Conservation (phyloP, 1,284 basidiomycete genomes). For the Cryptococcus sp. region DNA sequence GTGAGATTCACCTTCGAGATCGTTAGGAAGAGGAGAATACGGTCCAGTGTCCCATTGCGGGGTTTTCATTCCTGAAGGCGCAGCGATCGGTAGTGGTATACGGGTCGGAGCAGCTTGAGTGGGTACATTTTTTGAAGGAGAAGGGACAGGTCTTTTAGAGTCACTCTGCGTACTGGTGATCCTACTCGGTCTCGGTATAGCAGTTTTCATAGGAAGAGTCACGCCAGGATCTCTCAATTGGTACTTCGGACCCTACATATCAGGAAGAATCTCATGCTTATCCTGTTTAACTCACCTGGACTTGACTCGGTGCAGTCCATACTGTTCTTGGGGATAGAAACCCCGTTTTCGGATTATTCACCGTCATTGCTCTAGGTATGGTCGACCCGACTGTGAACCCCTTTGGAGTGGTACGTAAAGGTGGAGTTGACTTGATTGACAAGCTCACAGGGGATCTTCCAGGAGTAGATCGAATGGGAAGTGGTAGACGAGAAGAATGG, state of each 20-base stretch:
- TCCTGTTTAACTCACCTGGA: not conserved
- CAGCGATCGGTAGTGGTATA: not conserved
- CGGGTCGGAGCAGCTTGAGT: not conserved
- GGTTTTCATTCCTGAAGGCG: not conserved
- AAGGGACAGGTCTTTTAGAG: not conserved
- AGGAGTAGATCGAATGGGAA: not conserved
- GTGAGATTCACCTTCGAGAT: no score
- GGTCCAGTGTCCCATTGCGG: not conserved
- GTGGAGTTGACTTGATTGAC: not conserved
- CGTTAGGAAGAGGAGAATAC: not conserved
- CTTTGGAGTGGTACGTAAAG: not conserved
- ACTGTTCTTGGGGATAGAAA: not conserved
- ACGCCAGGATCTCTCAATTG: conserved; percentile 6
- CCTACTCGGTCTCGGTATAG: not conserved
- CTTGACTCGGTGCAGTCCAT: not conserved
- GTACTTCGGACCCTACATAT: conserved; percentile 2
- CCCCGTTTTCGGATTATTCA: not conserved
- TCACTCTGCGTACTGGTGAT: not conserved
- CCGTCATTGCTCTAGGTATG: not conserved
- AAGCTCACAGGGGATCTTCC: not conserved
- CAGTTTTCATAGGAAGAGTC: not conserved
- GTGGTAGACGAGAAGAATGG: not conserved
- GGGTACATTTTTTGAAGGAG: not conserved
- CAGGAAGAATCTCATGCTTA: no score
- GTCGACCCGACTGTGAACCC: not conserved